These are phyloP conservation scores for Oxytropis ochrocephala DNA, from an alignment of 306 rosid species.

Conservation along the genomic window DNA sequence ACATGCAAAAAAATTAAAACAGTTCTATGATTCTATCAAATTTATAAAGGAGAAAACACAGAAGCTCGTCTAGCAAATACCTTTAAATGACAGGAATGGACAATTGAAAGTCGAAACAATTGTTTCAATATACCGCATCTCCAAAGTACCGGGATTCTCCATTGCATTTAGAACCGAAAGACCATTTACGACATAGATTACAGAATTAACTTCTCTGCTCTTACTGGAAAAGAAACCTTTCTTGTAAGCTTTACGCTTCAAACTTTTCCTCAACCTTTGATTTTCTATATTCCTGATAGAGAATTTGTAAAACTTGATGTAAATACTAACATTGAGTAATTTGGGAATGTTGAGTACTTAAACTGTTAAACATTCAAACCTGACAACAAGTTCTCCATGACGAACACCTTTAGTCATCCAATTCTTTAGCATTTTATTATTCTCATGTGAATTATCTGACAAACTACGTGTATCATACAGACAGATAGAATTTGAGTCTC, in stretches of 20 bases:
- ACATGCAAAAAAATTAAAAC: neutral
- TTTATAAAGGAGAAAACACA: neutral
- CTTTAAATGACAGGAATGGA: slow-evolving; percentile 64
- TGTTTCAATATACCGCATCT: slow-evolving; percentile 25
- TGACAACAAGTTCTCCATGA: slow-evolving; percentile 59
- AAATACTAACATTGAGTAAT: slow-evolving; percentile 5
- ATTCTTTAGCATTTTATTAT: slow-evolving; percentile 35
- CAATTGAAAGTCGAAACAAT: slow-evolving; percentile 58
- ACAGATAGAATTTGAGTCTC: slow-evolving; percentile 55
- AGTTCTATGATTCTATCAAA: neutral
- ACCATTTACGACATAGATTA: slow-evolving; percentile 62
- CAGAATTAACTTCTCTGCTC: slow-evolving; percentile 58
- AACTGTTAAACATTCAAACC: slow-evolving; percentile 56
- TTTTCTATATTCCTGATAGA: slow-evolving; percentile 52
- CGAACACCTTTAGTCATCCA: slow-evolving; percentile 85
- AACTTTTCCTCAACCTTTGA: slow-evolving; percentile 34
- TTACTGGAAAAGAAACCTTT: slow-evolving; percentile 30
- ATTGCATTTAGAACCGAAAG: slow-evolving; percentile 55
- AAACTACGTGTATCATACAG: slow-evolving; percentile 80
- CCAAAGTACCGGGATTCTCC: slow-evolving; percentile 32
- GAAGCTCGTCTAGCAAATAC: slow-evolving; percentile 28
- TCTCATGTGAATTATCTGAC: slow-evolving; percentile 35
- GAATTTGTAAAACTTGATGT: slow-evolving; percentile 27
- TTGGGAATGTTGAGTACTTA: slow-evolving; percentile 1
- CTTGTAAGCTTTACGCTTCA: slow-evolving; percentile 42